Evolutionary conservation across 2,329 filamentous ascomycete species (phyloP).

Genomic region (Byssochlamys sp.): DNA sequence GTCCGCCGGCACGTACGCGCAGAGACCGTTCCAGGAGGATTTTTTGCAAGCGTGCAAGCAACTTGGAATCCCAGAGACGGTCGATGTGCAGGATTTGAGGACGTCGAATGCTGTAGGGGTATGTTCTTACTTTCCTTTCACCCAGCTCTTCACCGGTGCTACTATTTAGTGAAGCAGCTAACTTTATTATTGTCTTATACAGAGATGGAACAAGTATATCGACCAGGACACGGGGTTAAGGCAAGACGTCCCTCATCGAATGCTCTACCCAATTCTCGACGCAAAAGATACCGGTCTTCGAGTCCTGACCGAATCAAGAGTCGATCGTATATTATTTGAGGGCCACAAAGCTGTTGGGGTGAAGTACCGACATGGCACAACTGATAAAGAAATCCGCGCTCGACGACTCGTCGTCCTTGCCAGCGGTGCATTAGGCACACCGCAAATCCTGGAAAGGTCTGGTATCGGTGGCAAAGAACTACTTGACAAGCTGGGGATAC

Average conservation of each 20-base stretch:
- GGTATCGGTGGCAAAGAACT: not conserved
- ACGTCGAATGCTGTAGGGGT: slow-evolving; percentile 11
- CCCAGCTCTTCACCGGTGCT: not conserved
- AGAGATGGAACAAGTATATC: slow-evolving; percentile 13
- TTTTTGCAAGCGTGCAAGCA: slow-evolving; percentile 8
- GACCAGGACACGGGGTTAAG: slow-evolving; percentile 9
- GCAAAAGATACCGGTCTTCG: slow-evolving; percentile 34
- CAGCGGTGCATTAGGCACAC: slow-evolving; percentile 33
- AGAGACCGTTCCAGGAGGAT: slow-evolving; percentile 8
- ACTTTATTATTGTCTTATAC: not conserved
- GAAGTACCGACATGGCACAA: slow-evolving; percentile 34
- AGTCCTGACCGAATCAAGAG: slow-evolving; percentile 48
- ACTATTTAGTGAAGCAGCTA: not conserved
- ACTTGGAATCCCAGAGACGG: slow-evolving; percentile 5
- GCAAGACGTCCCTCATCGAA: slow-evolving; percentile 10
- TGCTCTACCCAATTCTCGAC: slow-evolving; percentile 10
- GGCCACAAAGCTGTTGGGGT: slow-evolving; percentile 49
- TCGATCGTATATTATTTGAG: slow-evolving; percentile 47
- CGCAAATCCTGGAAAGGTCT: slow-evolving; percentile 52
- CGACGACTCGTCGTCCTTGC: slow-evolving; percentile 46
- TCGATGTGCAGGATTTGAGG: slow-evolving; percentile 9
- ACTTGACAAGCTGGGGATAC: slow-evolving; percentile 33
- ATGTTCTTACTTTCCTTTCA: not conserved
- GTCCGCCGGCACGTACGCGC: slow-evolving; percentile 8
- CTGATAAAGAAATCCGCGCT: slow-evolving; percentile 42